Conservation (phyloP, 2,329 filamentous ascomycete species). For the Coniochaeta ligniaria region DNA sequence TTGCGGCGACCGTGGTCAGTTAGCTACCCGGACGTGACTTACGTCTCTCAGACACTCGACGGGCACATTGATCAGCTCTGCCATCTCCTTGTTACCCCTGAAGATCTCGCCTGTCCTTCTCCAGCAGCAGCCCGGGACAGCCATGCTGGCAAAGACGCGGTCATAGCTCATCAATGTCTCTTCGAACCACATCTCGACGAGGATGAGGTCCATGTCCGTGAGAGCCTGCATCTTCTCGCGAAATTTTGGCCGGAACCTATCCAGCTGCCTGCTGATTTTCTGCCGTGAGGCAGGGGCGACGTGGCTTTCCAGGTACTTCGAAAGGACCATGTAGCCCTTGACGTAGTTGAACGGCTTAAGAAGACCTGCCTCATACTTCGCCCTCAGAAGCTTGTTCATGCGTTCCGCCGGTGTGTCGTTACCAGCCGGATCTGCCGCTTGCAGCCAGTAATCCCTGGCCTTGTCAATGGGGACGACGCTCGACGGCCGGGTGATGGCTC, state of each 20-base stretch:
- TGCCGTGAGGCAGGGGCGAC: slow-evolving; percentile 76
- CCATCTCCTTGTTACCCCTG: slow-evolving; percentile 97
- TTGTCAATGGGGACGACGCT: slow-evolving; percentile 61
- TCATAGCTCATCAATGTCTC: slow-evolving; percentile 95
- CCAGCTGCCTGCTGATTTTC: slow-evolving; percentile 85
- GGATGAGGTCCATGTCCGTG: slow-evolving; percentile 88
- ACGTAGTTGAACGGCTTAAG: slow-evolving; percentile 98
- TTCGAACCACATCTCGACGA: slow-evolving; percentile 99
- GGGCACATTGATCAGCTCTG: slow-evolving; percentile 86
- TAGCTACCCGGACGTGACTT: slow-evolving; percentile 29
- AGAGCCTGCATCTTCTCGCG: slow-evolving; percentile 87
- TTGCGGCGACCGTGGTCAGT: not conserved
- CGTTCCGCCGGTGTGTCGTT: slow-evolving; percentile 81
- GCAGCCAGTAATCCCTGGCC: slow-evolving; percentile 88
- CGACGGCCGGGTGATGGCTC: slow-evolving; percentile 52
- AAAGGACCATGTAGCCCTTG: slow-evolving; percentile 85
- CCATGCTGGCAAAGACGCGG: slow-evolving; percentile 97
- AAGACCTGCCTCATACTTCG: slow-evolving; percentile 92
- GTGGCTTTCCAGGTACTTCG: slow-evolving; percentile 86
- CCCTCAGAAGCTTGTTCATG: slow-evolving; percentile 88
- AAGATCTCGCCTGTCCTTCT: slow-evolving; percentile 95
- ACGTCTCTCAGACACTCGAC: slow-evolving; percentile 89
- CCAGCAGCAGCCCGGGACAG: slow-evolving; percentile 96
- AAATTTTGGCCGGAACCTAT: slow-evolving; percentile 92
- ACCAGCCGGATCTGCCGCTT: slow-evolving; percentile 89